These are phyloP conservation scores for Pharnaceum exiguum DNA, from an alignment of 148 eudicot species.

Conservation along the genomic window DNA sequence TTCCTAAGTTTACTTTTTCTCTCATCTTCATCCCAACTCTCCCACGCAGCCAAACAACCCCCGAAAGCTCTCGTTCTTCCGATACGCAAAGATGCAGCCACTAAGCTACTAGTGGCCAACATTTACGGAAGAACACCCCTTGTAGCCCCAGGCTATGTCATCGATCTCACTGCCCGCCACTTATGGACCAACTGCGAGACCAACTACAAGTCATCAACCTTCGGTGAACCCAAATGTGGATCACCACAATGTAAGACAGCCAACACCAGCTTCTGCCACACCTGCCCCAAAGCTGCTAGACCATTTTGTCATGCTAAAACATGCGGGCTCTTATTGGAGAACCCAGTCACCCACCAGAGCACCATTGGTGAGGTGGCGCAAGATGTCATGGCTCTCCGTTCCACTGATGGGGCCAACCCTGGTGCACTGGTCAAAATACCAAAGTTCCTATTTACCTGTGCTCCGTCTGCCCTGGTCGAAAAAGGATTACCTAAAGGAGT, in stretches of 20 bases:
- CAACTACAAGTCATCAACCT: slow-evolving; percentile 44
- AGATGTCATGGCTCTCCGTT: slow-evolving; percentile 35
- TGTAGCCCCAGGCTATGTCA: slow-evolving; percentile 15
- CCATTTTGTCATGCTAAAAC: slow-evolving; percentile 63
- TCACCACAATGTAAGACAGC: slow-evolving; percentile 47
- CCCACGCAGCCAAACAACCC: slow-evolving; percentile 8
- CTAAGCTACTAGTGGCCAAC: slow-evolving; percentile 39
- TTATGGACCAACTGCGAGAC: slow-evolving; percentile 57
- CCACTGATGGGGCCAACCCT: slow-evolving; percentile 26
- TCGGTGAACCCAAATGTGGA: slow-evolving; percentile 40
- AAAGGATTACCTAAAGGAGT: slow-evolving; percentile 41
- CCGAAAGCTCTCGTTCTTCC: slow-evolving; percentile 34
- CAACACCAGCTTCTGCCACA: slow-evolving; percentile 36
- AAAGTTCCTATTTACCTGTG: slow-evolving; percentile 44
- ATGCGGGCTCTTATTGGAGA: slow-evolving; percentile 35
- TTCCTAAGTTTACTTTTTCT: slow-evolving; percentile 9
- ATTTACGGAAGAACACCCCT: slow-evolving; percentile 47
- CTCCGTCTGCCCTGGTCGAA: slow-evolving; percentile 40
- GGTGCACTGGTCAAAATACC: slow-evolving; percentile 25
- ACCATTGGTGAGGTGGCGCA: slow-evolving; percentile 47
- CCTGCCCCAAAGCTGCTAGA: slow-evolving; percentile 21
- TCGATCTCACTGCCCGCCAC: slow-evolving; percentile 44
- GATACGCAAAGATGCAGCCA: slow-evolving; percentile 29
- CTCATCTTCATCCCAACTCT: not conserved
- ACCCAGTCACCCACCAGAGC: slow-evolving; percentile 37